Conservation (phyloP, 1,284 basidiomycete species). For the Papiliotrema terrestris region DNA sequence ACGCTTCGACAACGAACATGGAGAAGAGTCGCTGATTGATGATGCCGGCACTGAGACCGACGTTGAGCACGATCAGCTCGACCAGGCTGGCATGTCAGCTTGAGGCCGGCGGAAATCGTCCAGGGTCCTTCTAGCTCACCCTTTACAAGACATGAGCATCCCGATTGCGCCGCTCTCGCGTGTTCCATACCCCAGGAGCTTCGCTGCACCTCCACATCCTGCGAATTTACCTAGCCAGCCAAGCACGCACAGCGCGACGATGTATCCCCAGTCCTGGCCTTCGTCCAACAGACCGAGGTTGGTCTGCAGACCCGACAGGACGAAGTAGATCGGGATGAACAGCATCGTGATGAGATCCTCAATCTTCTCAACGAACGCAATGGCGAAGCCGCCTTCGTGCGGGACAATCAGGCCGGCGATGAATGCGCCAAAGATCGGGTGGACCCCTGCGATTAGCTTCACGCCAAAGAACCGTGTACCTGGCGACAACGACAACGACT, state of each 20-base stretch:
- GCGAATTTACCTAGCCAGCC: conserved; percentile 75
- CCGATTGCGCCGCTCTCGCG: conserved; percentile 84
- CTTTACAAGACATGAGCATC: conserved; percentile 90
- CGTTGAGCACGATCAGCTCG: conserved; percentile 88
- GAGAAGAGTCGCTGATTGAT: conserved; percentile 62
- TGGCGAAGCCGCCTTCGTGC: conserved; percentile 78
- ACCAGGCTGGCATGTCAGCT: conserved; percentile 55
- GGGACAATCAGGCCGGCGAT: conserved; percentile 84
- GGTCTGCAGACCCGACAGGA: conserved; percentile 74
- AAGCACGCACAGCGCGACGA: conserved; percentile 71
- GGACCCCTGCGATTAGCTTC: conserved; percentile 53
- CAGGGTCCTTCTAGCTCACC: conserved; percentile 53
- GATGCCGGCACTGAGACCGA: conserved; percentile 75
- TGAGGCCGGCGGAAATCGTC: not conserved
- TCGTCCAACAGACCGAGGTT: conserved; percentile 73
- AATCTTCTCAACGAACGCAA: conserved; percentile 68
- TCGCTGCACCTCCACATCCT: conserved; percentile 64
- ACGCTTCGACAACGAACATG: conserved; percentile 89
- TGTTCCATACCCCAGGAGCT: conserved; percentile 63
- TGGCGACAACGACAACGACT: too few species aligned
- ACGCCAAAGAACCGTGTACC: too few species aligned
- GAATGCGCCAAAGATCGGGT: conserved; percentile 79
- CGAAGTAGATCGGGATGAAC: conserved; percentile 82
- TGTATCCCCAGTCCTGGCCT: conserved; percentile 79
- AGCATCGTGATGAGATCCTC: conserved; percentile 67